Evolutionary conservation across 495 filamentous ascomycete species (phyloP).

Genomic region (Aspergillus egyptiacus): DNA sequence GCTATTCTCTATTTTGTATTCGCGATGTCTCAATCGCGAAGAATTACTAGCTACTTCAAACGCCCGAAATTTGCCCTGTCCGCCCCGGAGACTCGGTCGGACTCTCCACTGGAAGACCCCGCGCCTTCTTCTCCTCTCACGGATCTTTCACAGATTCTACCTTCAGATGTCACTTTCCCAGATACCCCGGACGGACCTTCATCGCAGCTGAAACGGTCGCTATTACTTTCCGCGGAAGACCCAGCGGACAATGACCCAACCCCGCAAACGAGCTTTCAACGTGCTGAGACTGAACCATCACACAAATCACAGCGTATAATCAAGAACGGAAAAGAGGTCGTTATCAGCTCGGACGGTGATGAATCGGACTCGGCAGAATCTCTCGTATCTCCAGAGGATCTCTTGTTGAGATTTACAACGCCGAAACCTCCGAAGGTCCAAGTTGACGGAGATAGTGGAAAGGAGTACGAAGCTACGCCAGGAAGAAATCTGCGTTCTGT

Average conservation of each 20-base stretch:
- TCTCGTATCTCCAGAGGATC: slow-evolving; percentile 40
- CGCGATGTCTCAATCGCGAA: slow-evolving; percentile 20
- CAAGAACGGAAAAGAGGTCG: slow-evolving; percentile 44
- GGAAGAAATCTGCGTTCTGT: slow-evolving; percentile 14
- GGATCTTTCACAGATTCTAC: slow-evolving; percentile 28
- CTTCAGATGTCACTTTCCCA: slow-evolving; percentile 19
- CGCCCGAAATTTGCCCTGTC: slow-evolving; percentile 22
- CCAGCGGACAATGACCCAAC: not conserved
- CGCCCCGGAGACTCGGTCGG: not conserved
- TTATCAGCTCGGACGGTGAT: slow-evolving; percentile 69
- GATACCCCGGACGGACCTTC: slow-evolving; percentile 15
- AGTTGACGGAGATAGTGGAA: slow-evolving; percentile 12
- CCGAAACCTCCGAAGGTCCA: slow-evolving; percentile 1
- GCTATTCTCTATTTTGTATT: slow-evolving; percentile 1
- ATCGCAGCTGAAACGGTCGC: slow-evolving; percentile 17
- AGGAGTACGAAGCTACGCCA: slow-evolving; percentile 8
- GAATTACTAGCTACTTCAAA: slow-evolving; percentile 38
- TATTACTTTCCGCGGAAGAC: slow-evolving; percentile 10
- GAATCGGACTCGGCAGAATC: slow-evolving; percentile 52
- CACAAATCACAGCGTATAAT: slow-evolving; percentile 38
- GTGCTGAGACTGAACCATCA: slow-evolving; percentile 18
- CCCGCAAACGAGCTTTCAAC: slow-evolving; percentile 18
- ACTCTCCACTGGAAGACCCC: slow-evolving; percentile 10
- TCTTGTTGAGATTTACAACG: slow-evolving; percentile 25
- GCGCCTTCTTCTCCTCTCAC: slow-evolving; percentile 29